Base-by-base conservation (phyloP, 2,329 filamentous ascomycete species). In the Pseudogymnoascus sp. region DNA sequence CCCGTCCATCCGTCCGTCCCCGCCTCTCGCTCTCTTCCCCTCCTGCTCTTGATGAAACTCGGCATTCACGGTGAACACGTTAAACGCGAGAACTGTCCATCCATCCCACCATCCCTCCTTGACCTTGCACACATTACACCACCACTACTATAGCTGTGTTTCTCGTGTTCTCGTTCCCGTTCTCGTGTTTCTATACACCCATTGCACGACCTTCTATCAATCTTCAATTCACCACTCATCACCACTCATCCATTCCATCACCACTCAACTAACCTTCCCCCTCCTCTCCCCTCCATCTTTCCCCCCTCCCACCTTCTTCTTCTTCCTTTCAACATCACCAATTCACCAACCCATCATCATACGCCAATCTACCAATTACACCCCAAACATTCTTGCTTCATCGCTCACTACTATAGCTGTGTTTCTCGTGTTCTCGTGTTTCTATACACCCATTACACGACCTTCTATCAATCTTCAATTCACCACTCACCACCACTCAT, bases 291-390 rank as follows among this genome's bases (percentile, higher is more conserved):
- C 63, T 41, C 41, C 41, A 45, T 23, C 60, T 63, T 41, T 6
- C 61, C 5, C 61, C 64, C 2, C n/a, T n/a, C n/a, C n/a, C 29
- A 16, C 68, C 69, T 23, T 63, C 60, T 39, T 68, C 65, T 41
- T 41, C 29, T 6, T 5, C 39, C 41, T 23, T 45, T 45, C 41
- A 45, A 45, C 41, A 45, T 45, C 41, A 23, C 4, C 41, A 23
- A 23, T 6, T 29, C 26, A 29, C 6, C 26, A 29, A 12, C 19
- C 41, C 41, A 45, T 41, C 16, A 41, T 21, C 16, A 41, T 21
- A 41, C 39, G 16, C 39, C 39, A 43, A 21, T 43, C 39, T 12
- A 45, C 41, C 41, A 45, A 45, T 45, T 45, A 23, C 19, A 14
- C 41, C 4, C 11, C 41, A 45, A 14, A 23, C 41, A 45, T 45